A percentile compares a stretch with the other conserved stretches of the same genome.
These are phyloP conservation scores for Nicotiana undulata DNA, from an alignment of 257 asterid species.

Conservation along the genomic window DNA sequence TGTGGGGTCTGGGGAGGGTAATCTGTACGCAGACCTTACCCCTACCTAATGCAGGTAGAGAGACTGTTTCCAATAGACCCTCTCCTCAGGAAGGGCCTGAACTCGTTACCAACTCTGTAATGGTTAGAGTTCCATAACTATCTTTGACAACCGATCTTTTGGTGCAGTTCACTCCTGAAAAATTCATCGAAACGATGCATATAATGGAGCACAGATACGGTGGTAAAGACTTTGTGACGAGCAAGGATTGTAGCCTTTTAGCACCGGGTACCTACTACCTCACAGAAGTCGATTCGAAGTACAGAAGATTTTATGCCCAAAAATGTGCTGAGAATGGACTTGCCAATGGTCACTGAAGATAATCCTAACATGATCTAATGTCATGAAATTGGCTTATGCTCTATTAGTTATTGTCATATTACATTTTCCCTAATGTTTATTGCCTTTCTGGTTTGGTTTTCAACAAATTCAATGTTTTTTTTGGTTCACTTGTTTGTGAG, in stretches of 20 bases:
- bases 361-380: not conserved
- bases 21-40: too few species aligned
- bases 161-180: constrained; percentile 71
- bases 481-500: not conserved
- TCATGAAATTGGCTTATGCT: constrained; percentile 15
- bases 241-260: constrained; percentile 80
- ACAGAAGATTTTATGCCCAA: constrained; percentile 76
- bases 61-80: too few species aligned
- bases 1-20: too few species aligned
- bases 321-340: constrained; percentile 56
- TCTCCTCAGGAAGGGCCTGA: too few species aligned
- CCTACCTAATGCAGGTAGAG: too few species aligned
- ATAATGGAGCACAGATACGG: constrained; percentile 99
- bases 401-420: constrained; percentile 13
- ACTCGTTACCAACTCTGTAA: not conserved
- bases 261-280: constrained; percentile 82
- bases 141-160: not conserved
- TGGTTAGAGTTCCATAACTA: not conserved
- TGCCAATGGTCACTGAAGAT: constrained; percentile 68
- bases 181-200: constrained; percentile 75
- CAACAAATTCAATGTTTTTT: not conserved
- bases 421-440: not conserved
- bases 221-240: constrained; percentile 72
- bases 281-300: constrained; percentile 94
- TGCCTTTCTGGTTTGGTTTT: not conserved